Conservation (phyloP, 1,284 basidiomycete species). For the Waitea zeae region DNA sequence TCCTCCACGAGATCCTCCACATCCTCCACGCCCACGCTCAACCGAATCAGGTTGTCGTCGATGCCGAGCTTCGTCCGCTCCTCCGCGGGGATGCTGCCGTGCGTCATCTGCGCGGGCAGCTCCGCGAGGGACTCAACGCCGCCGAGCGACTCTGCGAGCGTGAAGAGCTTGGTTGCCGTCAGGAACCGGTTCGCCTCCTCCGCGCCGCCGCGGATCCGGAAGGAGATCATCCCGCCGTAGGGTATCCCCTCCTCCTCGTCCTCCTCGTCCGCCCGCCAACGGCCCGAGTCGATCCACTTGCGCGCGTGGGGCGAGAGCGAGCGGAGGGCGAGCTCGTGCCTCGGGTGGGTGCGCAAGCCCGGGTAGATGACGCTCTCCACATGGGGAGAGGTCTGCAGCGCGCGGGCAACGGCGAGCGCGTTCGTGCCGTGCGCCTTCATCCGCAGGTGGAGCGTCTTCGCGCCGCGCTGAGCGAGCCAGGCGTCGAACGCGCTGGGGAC, state of each 20-base stretch:
- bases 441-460: slow-evolving; percentile 80
- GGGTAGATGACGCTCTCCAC: slow-evolving; percentile 81
- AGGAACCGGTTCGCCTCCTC: slow-evolving; percentile 55
- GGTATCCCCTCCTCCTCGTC: slow-evolving; percentile 42
- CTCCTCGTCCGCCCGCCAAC: slow-evolving; percentile 8
- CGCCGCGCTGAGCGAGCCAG: slow-evolving; percentile 83
- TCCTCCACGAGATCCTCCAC: slow-evolving; percentile 55
- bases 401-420: slow-evolving; percentile 62
- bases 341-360: slow-evolving; percentile 46
- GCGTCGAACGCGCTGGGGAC: slow-evolving; percentile 81
- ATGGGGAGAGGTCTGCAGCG: slow-evolving; percentile 34
- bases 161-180: slow-evolving; percentile 51
- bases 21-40: slow-evolving; percentile 87
- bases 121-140: slow-evolving; percentile 88
- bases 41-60: slow-evolving; percentile 61
- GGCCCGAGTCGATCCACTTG: slow-evolving; percentile 32
- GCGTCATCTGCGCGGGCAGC: slow-evolving; percentile 76
- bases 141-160: slow-evolving; percentile 80
- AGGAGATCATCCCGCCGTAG: slow-evolving; percentile 74
- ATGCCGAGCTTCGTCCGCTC: slow-evolving; percentile 66
- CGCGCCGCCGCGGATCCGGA: slow-evolving; percentile 43
- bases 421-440: slow-evolving; percentile 81
- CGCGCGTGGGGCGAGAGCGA: slow-evolving; percentile 53
- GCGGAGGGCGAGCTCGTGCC: slow-evolving; percentile 45
- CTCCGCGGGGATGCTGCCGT: slow-evolving; percentile 55